Conservation (phyloP, 106 monocot species). For the Narthecium ossifragum region DNA sequence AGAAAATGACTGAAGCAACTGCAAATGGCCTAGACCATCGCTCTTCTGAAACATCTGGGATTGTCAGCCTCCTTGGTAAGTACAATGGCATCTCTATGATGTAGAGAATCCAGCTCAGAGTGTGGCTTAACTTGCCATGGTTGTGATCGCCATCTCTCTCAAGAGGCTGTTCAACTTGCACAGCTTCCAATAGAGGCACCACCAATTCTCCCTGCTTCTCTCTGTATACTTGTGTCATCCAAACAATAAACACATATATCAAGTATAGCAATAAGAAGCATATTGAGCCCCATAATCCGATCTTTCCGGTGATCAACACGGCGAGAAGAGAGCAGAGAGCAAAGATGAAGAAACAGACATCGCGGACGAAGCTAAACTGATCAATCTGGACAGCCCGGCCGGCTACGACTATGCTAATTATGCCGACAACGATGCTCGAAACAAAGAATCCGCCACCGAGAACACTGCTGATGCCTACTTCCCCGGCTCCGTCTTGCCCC, state of each 20-base stretch:
- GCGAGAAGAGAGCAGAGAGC: slow-evolving; percentile 25
- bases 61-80: slow-evolving; percentile 42
- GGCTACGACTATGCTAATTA: slow-evolving; percentile 11
- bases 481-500: neutral
- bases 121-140: no score
- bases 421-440: slow-evolving; percentile 27
- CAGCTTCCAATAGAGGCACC: slow-evolving; percentile 6
- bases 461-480: slow-evolving; percentile 49
- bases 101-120: neutral
- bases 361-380: slow-evolving; percentile 12
- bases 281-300: slow-evolving; percentile 28
- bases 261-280: slow-evolving; percentile 39
- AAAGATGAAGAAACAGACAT: slow-evolving; percentile 24
- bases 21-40: slow-evolving; percentile 28
- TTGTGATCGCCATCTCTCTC: neutral
- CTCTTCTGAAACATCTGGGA: slow-evolving; percentile 34
- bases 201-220: slow-evolving; percentile 6
- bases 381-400: slow-evolving; percentile 7
- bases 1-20: slow-evolving; percentile 19
- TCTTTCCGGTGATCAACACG: slow-evolving; percentile 24
- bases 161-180: slow-evolving; percentile 4
- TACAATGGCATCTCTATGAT: slow-evolving; percentile 28
- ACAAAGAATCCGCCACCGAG: slow-evolving; percentile 61
- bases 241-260: slow-evolving; percentile 33
- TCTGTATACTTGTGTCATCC: slow-evolving; percentile 9